phyloP scores from a whole-genome alignment of 1,284 basidiomycete genomes.

The Fomes fomentarius region DNA sequence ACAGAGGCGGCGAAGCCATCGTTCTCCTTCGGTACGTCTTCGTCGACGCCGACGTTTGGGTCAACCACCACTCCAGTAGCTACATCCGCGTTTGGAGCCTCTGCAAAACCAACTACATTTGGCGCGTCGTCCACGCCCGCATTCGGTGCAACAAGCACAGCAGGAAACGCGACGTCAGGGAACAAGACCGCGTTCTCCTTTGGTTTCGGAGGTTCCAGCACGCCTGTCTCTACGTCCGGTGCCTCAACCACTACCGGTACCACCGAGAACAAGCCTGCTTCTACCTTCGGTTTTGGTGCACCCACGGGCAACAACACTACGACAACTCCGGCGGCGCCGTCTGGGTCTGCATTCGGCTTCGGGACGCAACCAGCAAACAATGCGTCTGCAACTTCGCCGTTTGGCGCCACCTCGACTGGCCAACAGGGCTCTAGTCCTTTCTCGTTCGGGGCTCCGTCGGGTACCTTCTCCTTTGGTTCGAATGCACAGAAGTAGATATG shows the following conservation, averaged over 20 bases:
- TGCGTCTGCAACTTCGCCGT: conserved; percentile 12
- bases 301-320: conserved; percentile 3
- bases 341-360: conserved; percentile 13
- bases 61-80: conserved; percentile 1
- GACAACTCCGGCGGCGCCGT: conserved; percentile 4
- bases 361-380: conserved; percentile 11
- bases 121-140: conserved; percentile 11
- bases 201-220: not conserved
- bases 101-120: conserved; percentile 3
- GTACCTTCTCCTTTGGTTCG: conserved; percentile 39
- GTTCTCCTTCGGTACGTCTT: conserved; percentile 4
- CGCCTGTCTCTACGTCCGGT: not conserved
- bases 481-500: conserved; percentile 26
- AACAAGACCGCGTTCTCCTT: conserved; percentile 30
- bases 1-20: conserved; percentile 22
- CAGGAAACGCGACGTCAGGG: not conserved
- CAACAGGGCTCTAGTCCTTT: conserved; percentile 26
- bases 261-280: conserved; percentile 24
- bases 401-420: conserved; percentile 8
- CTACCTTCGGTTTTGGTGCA: conserved; percentile 28
- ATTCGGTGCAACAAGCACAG: conserved; percentile 11
- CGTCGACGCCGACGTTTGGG: conserved; percentile 5
- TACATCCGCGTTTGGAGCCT: conserved; percentile 9
- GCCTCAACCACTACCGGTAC: not conserved
- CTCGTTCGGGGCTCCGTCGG: conserved; percentile 15